Percentiles rank a stretch among this genome's conserved stretches.
Evolutionary conservation across 192 early-diverging fungal genomes (phyloP).

Genomic region (Funneliformis geosporum): DNA sequence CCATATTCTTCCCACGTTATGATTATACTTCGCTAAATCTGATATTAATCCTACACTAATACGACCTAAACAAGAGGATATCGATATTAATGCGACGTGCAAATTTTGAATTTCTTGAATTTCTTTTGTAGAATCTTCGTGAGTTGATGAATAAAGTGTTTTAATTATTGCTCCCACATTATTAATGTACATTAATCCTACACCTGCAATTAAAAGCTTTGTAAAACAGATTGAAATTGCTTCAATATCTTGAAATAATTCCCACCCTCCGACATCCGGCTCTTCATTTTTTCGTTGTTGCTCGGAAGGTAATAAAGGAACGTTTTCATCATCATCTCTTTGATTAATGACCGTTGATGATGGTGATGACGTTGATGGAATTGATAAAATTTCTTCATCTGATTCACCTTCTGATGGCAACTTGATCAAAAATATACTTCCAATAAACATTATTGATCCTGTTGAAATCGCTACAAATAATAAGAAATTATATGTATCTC

Average conservation of each 20-base stretch:
- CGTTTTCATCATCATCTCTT: no score
- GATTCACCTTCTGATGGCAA: no score
- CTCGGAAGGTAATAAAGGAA: no score
- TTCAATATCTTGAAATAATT: no score
- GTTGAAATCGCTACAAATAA: constrained; percentile 53
- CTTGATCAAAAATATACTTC: constrained; percentile 33
- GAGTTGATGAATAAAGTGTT: constrained; percentile 30
- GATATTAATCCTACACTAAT: constrained; percentile 44
- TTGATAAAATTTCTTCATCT: no score
- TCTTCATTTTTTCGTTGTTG: no score
- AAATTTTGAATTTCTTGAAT: constrained; percentile 44
- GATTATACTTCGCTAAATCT: constrained; percentile 40
- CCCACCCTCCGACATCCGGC: no score
- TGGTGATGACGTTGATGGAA: no score
- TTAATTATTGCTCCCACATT: constrained; percentile 47
- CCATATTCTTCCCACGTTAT: constrained; percentile 38
- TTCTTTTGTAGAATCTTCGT: not conserved
- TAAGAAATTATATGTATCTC: constrained; percentile 52
- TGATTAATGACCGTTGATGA: no score
- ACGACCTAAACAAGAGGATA: constrained; percentile 47
- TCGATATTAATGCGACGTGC: constrained; percentile 48
- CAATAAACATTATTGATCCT: constrained; percentile 48
- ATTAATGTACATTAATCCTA: constrained; percentile 48
- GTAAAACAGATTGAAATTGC: constrained; percentile 34
- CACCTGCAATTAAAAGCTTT: constrained; percentile 37